Evolutionary conservation across 2,329 filamentous ascomycete species (phyloP).

Genomic region (Parafenestella ontariensis): DNA sequence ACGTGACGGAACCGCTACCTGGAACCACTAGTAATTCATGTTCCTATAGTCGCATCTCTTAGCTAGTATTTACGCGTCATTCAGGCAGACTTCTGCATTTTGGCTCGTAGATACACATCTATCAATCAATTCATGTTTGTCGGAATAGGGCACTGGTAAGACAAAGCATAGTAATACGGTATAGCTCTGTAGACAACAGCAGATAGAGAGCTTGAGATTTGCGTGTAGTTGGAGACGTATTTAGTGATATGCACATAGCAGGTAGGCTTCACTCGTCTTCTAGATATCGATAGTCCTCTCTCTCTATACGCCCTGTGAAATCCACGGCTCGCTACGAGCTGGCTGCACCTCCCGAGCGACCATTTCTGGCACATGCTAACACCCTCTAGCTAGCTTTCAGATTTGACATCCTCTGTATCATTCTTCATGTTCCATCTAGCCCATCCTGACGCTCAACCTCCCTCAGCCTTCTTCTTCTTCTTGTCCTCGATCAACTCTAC

Average conservation of each 20-base stretch:
- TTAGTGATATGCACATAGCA: not conserved
- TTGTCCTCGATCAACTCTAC: slow-evolving; percentile 95
- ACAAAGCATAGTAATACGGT: no score
- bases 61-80: no score
- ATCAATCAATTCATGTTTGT: not conserved
- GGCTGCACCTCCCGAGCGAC: not conserved
- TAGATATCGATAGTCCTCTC: not conserved
- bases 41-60: no score
- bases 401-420: not conserved
- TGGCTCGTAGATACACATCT: not conserved
- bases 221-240: not conserved
- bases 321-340: not conserved
- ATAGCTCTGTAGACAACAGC: not conserved
- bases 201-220: not conserved
- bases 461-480: slow-evolving; percentile 74
- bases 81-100: no score
- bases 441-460: slow-evolving; percentile 9
- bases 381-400: not conserved
- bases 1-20: slow-evolving; percentile 6
- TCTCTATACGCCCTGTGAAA: not conserved
- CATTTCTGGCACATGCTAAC: not conserved
- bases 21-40: not conserved
- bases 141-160: no score
- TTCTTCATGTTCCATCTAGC: not conserved
- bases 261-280: not conserved